Evolutionary conservation across 2,329 filamentous ascomycete genomes (phyloP).

Genomic region (Fusarium sp.): DNA sequence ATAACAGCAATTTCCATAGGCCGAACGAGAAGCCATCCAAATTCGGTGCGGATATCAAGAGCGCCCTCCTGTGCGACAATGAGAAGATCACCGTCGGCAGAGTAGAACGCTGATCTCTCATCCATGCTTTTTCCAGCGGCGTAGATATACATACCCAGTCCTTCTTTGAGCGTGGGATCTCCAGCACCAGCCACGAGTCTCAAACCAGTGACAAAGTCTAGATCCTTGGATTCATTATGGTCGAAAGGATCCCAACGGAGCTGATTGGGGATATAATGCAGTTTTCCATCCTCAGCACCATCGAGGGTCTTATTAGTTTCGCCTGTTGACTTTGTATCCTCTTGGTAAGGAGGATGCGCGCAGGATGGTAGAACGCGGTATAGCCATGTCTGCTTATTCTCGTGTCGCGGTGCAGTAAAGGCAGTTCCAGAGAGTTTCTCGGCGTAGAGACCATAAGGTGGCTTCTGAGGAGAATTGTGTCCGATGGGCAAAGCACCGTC

Average conservation of each 20-base stretch:
- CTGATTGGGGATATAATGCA: constrained; percentile 73
- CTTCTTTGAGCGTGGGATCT: constrained; percentile 81
- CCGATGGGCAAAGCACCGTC: constrained; percentile 78
- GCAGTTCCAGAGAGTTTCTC: constrained; percentile 81
- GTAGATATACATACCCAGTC: constrained; percentile 84
- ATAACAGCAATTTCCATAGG: constrained; percentile 84
- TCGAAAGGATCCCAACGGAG: constrained; percentile 87
- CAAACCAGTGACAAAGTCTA: constrained; percentile 68
- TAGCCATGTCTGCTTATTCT: constrained; percentile 79
- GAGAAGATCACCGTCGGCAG: constrained; percentile 82
- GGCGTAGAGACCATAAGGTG: constrained; percentile 81
- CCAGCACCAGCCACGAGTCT: constrained; percentile 83
- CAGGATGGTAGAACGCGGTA: constrained; percentile 76
- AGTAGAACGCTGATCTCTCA: constrained; percentile 82
- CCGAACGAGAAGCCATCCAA: constrained; percentile 79
- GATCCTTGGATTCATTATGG: constrained; percentile 66
- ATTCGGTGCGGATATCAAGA: constrained; percentile 81
- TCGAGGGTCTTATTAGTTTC: constrained; percentile 44
- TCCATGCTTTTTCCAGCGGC: constrained; percentile 83
- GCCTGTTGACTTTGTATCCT: constrained; percentile 52
- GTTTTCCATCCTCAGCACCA: constrained; percentile 37
- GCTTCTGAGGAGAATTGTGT: constrained; percentile 85
- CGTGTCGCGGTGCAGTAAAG: constrained; percentile 75
- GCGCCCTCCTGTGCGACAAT: constrained; percentile 81
- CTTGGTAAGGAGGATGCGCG: constrained; percentile 67